These are phyloP conservation scores for Avena atlantica DNA, from an alignment of 176 grass and related monocot genomes.

Conservation along the genomic window DNA sequence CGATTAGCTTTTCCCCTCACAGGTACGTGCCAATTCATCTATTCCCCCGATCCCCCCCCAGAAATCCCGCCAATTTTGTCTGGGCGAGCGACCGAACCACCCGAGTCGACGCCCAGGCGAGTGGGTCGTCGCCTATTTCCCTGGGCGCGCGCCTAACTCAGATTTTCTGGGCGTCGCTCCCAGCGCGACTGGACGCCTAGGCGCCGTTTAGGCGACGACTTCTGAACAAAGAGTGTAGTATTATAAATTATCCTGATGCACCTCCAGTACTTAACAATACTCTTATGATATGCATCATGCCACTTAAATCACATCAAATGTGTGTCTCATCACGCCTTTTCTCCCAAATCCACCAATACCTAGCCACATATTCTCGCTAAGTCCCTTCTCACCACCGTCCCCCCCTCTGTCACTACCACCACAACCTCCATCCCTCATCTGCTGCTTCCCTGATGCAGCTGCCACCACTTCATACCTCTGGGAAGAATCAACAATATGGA, in stretches of 20 bases:
- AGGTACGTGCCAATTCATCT: too few relatives aligned
- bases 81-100: too few relatives aligned
- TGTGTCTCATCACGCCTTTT: background rate
- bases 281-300: background rate
- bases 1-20: too few relatives aligned
- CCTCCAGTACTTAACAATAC: background rate
- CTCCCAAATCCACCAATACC: constrained; percentile 6
- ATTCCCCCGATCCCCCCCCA: too few relatives aligned
- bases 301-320: background rate
- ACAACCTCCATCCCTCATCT: constrained; percentile 11
- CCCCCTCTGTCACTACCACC: background rate
- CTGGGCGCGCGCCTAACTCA: too few relatives aligned
- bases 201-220: too few relatives aligned
- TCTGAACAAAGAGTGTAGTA: background rate
- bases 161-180: too few relatives aligned
- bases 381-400: background rate
- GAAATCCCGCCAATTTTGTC: too few relatives aligned
- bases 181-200: too few relatives aligned
- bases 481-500: background rate
- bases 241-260: background rate
- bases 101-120: too few relatives aligned
- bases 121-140: too few relatives aligned
- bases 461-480: background rate
- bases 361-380: background rate
- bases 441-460: background rate